A percentile compares a stretch with the other conserved stretches of the same genome.
Conservation (phyloP, 345 rosid genomes). For the Populus davidiana region DNA sequence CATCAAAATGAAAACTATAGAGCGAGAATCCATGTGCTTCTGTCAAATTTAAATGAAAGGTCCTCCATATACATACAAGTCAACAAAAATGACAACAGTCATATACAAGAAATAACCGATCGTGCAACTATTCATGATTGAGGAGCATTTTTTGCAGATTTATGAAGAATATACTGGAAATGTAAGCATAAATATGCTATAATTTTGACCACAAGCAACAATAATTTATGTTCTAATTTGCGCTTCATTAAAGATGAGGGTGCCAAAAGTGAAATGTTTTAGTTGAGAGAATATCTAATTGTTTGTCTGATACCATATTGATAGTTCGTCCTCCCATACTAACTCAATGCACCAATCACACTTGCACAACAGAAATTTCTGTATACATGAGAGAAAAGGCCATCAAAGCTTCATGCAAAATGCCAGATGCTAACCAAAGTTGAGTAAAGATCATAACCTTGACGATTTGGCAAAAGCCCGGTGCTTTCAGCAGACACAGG, state of each 20-base stretch:
- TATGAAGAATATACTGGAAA: neutral
- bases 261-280: too few species aligned
- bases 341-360: too few species aligned
- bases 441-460: conserved; percentile 34
- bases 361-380: too few species aligned
- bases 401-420: neutral
- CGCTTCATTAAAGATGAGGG: too few species aligned
- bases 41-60: neutral
- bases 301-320: too few species aligned
- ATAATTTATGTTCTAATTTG: too few species aligned
- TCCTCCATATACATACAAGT: neutral
- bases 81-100: neutral
- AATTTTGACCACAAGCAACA: too few species aligned
- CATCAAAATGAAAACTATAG: neutral
- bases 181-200: too few species aligned
- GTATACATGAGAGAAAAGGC: neutral
- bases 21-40: neutral
- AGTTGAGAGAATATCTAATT: too few species aligned
- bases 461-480: conserved; percentile 62
- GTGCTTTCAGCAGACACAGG: conserved; percentile 85
- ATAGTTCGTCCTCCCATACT: too few species aligned
- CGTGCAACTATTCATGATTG: neutral
- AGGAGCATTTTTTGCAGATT: neutral
- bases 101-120: neutral
- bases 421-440: neutral